Evolutionary conservation across 306 rosid genomes (phyloP).

Genomic region (Ochetophila trinervis): DNA sequence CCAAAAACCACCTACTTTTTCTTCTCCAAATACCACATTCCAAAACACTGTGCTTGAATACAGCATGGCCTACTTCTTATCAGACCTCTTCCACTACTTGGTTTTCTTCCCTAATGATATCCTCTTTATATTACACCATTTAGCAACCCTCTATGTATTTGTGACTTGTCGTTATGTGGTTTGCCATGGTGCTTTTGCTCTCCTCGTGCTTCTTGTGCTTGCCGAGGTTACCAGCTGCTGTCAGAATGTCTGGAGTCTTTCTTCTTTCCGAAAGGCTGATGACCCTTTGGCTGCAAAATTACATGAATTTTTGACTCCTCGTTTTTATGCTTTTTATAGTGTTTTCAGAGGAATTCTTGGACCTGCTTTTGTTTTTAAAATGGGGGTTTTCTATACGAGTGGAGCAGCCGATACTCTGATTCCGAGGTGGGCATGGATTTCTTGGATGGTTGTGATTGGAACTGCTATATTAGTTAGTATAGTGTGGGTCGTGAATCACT

Average conservation of each 20-base stretch:
- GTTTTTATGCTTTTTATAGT: slow-evolving; percentile 37
- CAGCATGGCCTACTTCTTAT: slow-evolving; percentile 43
- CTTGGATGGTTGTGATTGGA: slow-evolving; percentile 49
- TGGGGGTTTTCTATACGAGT: slow-evolving; percentile 32
- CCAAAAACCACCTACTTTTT: slow-evolving; percentile 14
- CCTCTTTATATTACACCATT: slow-evolving; percentile 44
- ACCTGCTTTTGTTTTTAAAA: slow-evolving; percentile 30
- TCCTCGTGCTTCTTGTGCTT: slow-evolving; percentile 37
- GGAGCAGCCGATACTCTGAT: slow-evolving; percentile 31
- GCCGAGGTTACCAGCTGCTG: slow-evolving; percentile 49
- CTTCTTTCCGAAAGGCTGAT: slow-evolving; percentile 20
- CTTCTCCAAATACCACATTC: slow-evolving; percentile 32
- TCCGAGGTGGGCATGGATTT: slow-evolving; percentile 51
- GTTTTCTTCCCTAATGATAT: slow-evolving; percentile 36
- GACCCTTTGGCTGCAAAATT: slow-evolving; percentile 26
- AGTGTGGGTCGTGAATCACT: slow-evolving; percentile 35
- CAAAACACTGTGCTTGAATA: slow-evolving; percentile 35
- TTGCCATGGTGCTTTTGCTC: slow-evolving; percentile 34
- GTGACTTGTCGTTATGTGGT: slow-evolving; percentile 40
- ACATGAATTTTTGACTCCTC: slow-evolving; percentile 33
- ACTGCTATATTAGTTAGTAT: slow-evolving; percentile 34
- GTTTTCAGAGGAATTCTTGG: slow-evolving; percentile 41
- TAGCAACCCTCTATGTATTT: slow-evolving; percentile 44
- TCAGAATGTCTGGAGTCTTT: slow-evolving; percentile 46
- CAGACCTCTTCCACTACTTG: slow-evolving; percentile 42